Evolutionary conservation across 1,284 basidiomycete species (phyloP), one percentile per base, ranked within the genome.

Genomic region (Trichosporon sp.): DNA sequence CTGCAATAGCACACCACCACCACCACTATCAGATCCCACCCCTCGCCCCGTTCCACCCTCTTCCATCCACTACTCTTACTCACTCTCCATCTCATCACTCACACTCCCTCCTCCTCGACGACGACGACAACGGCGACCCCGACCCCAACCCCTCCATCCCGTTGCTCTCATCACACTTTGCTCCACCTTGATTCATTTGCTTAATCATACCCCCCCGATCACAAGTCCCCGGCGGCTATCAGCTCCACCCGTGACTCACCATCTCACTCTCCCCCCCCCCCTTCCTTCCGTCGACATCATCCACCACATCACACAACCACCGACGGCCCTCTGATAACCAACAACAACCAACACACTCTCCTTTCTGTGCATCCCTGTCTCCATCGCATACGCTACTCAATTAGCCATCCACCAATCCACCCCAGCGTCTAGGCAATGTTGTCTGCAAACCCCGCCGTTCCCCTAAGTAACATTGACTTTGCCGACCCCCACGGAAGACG

Each of bases 381-480:
- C 1, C 38, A 40, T 40, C 38, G 38, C 38, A 12, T 40, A 10
- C 38, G 38, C 38, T 3, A 40, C 38, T 40, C 38, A 40, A 35
- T 35, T 37, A 37, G 8, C 40, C 16, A 46, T 5, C 43, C 51
- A 6, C 51, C 51, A 1, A 10, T 54, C 19, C 48, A 16, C 21
- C 21, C 48, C 19, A 54, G 3, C 19, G 16, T 16, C 48, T 40
- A 54, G n/a, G 73, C 67, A 68, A 84, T 84, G 83, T 74, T 84
- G 21, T 83, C 82, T 12, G 78, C 83, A 8, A 73, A 74, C 40
- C 82, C 82, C 26, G 79, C 83, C 21, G 73, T 84, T 68, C 83
- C 82, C 2, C 77, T 84, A 61, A 76, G 76, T 16, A 78, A 76
- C 35, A 81, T 84, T 70, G 75, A 78, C 54, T 80, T 79, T 54